phyloP scores from a whole-genome alignment of 2,329 filamentous ascomycete genomes.

The Aspergillaceae sp. region DNA sequence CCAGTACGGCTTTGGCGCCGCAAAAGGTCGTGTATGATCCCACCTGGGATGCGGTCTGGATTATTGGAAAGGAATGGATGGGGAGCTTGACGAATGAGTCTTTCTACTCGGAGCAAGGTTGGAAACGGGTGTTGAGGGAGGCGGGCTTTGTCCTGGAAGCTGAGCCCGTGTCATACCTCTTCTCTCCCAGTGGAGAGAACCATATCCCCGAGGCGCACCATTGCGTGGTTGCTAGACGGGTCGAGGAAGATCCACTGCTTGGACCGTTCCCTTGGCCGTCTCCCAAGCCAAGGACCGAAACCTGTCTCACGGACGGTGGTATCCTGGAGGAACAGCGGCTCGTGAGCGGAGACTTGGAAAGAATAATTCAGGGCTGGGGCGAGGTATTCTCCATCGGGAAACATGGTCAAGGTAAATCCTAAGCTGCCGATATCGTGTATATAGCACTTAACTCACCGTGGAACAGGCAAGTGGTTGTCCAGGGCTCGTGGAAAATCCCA shows the following conservation, averaged over 20 bases:
- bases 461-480: too few relatives aligned
- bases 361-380: not conserved
- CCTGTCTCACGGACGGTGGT: too few relatives aligned
- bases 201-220: not conserved
- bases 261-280: not conserved
- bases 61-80: constrained; percentile 7
- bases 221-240: not conserved
- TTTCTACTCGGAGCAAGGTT: not conserved
- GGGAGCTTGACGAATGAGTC: constrained; percentile 2
- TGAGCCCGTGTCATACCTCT: not conserved
- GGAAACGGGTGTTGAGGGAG: not conserved
- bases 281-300: too few relatives aligned
- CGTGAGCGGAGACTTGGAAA: not conserved
- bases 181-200: not conserved
- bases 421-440: too few relatives aligned
- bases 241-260: not conserved
- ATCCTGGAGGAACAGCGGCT: not conserved
- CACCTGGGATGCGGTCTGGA: constrained; percentile 8
- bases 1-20: constrained; percentile 1
- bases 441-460: too few relatives aligned
- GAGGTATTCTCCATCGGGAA: not conserved
- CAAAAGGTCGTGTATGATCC: constrained; percentile 3
- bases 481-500: not conserved
- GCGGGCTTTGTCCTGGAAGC: constrained; percentile 1
- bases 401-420: too few relatives aligned